Evolutionary conservation across 169 alveolate genomes (phyloP).

Genomic region (Cyclospora cayetanensis): DNA sequence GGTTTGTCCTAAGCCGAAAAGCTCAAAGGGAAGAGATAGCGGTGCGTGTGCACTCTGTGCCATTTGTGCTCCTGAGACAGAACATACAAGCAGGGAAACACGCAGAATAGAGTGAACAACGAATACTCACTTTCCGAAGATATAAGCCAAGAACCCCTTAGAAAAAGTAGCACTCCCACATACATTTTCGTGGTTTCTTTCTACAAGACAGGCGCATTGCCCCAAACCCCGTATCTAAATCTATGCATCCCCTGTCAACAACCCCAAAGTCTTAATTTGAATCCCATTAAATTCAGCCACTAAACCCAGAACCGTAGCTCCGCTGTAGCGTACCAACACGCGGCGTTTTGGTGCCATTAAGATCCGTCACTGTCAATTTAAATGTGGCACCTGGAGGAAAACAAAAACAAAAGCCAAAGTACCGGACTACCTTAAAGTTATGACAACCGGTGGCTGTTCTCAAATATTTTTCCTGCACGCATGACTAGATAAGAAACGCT

Average conservation of each 20-base stretch:
- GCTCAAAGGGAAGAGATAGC: constrained; percentile 47
- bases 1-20: constrained; percentile 59
- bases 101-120: background rate
- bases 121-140: too few relatives aligned
- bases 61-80: constrained; percentile 56
- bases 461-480: background rate
- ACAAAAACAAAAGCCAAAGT: background rate
- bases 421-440: background rate
- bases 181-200: background rate
- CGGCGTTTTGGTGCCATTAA: constrained; percentile 57
- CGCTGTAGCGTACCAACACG: constrained; percentile 14
- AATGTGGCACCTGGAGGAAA: constrained; percentile 31
- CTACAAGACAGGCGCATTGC: background rate
- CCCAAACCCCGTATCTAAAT: too few relatives aligned
- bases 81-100: background rate
- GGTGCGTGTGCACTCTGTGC: constrained; percentile 65
- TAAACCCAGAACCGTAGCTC: constrained; percentile 32
- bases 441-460: too few relatives aligned
- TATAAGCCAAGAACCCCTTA: too few relatives aligned
- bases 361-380: constrained; percentile 53
- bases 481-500: too few relatives aligned
- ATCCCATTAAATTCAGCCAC: background rate
- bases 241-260: too few relatives aligned
- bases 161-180: too few relatives aligned
- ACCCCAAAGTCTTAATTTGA: background rate